Evolutionary conservation across 192 early-diverging fungal genomes (phyloP).

Genomic region (Rhizophagus sp.): DNA sequence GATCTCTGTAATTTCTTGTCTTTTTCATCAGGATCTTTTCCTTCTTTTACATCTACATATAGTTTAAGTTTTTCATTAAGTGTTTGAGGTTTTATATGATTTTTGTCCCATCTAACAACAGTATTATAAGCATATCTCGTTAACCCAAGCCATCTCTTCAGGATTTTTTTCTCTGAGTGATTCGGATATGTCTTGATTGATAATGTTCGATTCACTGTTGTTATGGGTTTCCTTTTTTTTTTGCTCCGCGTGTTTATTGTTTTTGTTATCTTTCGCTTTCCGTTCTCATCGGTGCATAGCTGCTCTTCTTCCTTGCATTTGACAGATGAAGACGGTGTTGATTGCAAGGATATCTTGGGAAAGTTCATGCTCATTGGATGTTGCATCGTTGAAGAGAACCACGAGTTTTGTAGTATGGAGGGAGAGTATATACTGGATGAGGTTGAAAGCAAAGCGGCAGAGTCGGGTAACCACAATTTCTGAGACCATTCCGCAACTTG

Average conservation of each 20-base stretch:
- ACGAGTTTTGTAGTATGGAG: not conserved
- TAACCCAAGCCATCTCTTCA: not conserved
- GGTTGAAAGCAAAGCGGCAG: not conserved
- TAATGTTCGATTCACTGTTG: not conserved
- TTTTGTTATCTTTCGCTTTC: slow-evolving; percentile 4
- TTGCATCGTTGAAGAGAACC: not conserved
- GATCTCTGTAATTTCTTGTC: slow-evolving; percentile 17
- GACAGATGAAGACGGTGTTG: slow-evolving; percentile 14
- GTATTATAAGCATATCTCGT: not conserved
- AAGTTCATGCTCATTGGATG: not conserved
- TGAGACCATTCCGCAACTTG: too few relatives aligned
- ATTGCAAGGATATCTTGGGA: slow-evolving; percentile 5
- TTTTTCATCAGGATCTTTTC: slow-evolving; percentile 8
- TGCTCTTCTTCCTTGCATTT: slow-evolving; percentile 19
- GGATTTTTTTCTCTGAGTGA: slow-evolving; percentile 1
- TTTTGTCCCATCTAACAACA: too few relatives aligned
- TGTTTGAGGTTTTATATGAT: not conserved
- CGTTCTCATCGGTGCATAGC: not conserved
- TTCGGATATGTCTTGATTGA: slow-evolving; percentile 7
- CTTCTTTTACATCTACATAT: slow-evolving; percentile 20
- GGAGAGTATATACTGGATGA: not conserved
- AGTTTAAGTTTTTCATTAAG: slow-evolving; percentile 14
- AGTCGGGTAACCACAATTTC: too few relatives aligned
- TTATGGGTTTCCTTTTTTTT: not conserved
- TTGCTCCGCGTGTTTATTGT: not conserved